Percentiles rank a stretch among this genome's conserved stretches.
These are phyloP conservation scores for Aureobasidium sp. DNA, from an alignment of 2,329 filamentous ascomycete species.

Conservation along the genomic window DNA sequence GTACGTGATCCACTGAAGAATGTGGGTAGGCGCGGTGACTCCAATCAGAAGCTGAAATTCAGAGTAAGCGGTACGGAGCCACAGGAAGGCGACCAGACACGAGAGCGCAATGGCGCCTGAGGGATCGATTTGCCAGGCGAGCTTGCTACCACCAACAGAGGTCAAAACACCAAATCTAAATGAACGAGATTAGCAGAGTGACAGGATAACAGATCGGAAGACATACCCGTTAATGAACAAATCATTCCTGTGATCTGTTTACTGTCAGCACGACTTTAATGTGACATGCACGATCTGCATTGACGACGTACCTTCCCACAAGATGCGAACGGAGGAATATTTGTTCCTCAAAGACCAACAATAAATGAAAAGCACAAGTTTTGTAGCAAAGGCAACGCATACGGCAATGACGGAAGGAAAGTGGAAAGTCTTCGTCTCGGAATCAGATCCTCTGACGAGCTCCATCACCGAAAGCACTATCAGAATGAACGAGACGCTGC, in stretches of 20 bases:
- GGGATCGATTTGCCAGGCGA: conserved; percentile 90
- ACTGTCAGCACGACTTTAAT: not conserved
- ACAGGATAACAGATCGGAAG: not conserved
- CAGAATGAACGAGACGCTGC: conserved; percentile 79
- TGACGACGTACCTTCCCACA: conserved; percentile 58
- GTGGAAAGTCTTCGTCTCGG: conserved; percentile 52
- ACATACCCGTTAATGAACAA: conserved; percentile 76
- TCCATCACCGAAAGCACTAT: conserved; percentile 80
- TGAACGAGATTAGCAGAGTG: not conserved
- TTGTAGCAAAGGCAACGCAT: conserved; percentile 73
- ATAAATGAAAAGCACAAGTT: conserved; percentile 78
- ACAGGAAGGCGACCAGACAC: conserved; percentile 67
- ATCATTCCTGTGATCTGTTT: conserved; percentile 81
- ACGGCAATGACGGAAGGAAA: conserved; percentile 82
- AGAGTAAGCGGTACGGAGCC: conserved; percentile 75
- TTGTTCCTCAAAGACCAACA: conserved; percentile 87
- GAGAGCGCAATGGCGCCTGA: conserved; percentile 83
- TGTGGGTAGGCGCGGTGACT: conserved; percentile 75
- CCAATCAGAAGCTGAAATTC: conserved; percentile 92
- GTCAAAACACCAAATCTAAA: conserved; percentile 64
- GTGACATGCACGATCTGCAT: not conserved
- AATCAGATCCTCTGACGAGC: conserved; percentile 47
- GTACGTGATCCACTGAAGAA: conserved; percentile 91
- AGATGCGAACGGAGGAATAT: conserved; percentile 83
- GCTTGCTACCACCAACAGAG: conserved; percentile 80